Evolutionary conservation across 2,329 filamentous ascomycete species (phyloP).

Genomic region (Aspergillus novofumigatus): DNA sequence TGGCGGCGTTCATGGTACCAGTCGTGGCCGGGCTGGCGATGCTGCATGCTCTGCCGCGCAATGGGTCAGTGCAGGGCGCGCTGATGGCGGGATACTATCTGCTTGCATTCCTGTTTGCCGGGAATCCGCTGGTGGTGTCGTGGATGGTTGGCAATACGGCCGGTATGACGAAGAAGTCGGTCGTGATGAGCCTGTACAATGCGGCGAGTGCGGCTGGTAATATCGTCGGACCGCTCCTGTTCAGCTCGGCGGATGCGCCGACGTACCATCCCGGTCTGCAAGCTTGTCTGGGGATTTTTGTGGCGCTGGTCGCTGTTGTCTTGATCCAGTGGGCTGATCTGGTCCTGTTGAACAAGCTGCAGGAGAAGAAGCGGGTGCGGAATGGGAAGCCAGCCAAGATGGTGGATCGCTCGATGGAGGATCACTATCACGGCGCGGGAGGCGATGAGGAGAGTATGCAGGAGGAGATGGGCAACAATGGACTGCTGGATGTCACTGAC

Average conservation of each 20-base stretch:
- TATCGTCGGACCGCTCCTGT: slow-evolving; percentile 63
- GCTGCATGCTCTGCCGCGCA: slow-evolving; percentile 51
- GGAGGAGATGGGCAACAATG: slow-evolving; percentile 45
- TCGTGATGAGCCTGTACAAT: slow-evolving; percentile 62
- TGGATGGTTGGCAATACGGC: slow-evolving; percentile 69
- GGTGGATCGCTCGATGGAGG: slow-evolving; percentile 59
- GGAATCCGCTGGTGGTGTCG: slow-evolving; percentile 61
- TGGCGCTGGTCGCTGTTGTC: slow-evolving; percentile 51
- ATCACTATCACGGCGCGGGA: slow-evolving; percentile 40
- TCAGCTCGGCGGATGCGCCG: slow-evolving; percentile 55
- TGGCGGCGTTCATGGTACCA: slow-evolving; percentile 53
- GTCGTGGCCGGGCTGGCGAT: slow-evolving; percentile 57
- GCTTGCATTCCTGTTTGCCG: slow-evolving; percentile 62
- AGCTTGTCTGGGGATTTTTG: slow-evolving; percentile 44
- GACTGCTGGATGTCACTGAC: slow-evolving; percentile 60
- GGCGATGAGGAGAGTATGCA: slow-evolving; percentile 16
- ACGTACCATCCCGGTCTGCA: slow-evolving; percentile 56
- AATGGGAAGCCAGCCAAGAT: slow-evolving; percentile 60
- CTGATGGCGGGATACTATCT: slow-evolving; percentile 62
- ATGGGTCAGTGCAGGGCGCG: slow-evolving; percentile 39
- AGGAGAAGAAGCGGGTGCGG: slow-evolving; percentile 51
- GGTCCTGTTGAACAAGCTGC: slow-evolving; percentile 50
- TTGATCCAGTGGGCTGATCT: slow-evolving; percentile 54
- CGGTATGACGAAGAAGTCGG: slow-evolving; percentile 63
- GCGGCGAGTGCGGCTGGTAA: slow-evolving; percentile 60